A percentile compares a stretch with the other conserved stretches of the same genome.
These are phyloP conservation scores for Galerina marginata DNA, from an alignment of 768 basidiomycete species.

Conservation along the genomic window DNA sequence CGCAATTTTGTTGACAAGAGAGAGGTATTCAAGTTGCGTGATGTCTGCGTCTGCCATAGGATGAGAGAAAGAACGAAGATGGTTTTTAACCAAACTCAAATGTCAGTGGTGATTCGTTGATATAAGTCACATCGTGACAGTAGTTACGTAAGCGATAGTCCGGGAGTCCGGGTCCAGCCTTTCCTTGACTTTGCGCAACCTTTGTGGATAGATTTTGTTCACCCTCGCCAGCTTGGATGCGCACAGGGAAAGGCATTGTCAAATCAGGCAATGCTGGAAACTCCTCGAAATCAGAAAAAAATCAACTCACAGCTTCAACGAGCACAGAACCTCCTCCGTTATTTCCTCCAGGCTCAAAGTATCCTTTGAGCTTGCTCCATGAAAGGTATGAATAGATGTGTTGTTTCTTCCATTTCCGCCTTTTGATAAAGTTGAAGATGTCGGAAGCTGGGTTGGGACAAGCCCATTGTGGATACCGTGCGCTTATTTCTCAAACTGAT, in stretches of 20 bases:
- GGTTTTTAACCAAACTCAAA: no score
- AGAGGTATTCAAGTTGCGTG: constrained; percentile 92
- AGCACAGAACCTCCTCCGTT: constrained; percentile 56
- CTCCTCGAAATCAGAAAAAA: constrained; percentile 61
- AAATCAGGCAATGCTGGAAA: constrained; percentile 93
- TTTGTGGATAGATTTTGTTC: neutral
- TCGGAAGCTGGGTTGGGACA: constrained; percentile 90
- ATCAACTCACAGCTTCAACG: constrained; percentile 20
- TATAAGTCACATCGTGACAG: neutral
- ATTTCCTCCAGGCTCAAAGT: constrained; percentile 87
- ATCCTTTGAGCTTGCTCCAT: constrained; percentile 76
- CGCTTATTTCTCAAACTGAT: constrained; percentile 21
- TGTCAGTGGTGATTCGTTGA: neutral
- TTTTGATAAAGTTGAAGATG: constrained; percentile 54
- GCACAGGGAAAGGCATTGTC: constrained; percentile 77
- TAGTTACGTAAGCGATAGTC: no score
- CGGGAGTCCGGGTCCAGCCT: no score
- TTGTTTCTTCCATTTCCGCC: neutral
- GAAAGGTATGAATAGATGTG: constrained; percentile 59
- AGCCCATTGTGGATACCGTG: constrained; percentile 80
- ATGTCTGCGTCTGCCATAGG: constrained; percentile 76
- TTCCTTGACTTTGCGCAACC: neutral
- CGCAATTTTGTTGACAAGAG: constrained; percentile 88
- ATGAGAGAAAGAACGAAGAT: neutral
- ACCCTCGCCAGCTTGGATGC: constrained; percentile 44